Percentiles rank a stretch among this genome's conserved stretches.
phyloP scores from a whole-genome alignment of 1,284 basidiomycete species.

The Fomitiporia mediterranea region DNA sequence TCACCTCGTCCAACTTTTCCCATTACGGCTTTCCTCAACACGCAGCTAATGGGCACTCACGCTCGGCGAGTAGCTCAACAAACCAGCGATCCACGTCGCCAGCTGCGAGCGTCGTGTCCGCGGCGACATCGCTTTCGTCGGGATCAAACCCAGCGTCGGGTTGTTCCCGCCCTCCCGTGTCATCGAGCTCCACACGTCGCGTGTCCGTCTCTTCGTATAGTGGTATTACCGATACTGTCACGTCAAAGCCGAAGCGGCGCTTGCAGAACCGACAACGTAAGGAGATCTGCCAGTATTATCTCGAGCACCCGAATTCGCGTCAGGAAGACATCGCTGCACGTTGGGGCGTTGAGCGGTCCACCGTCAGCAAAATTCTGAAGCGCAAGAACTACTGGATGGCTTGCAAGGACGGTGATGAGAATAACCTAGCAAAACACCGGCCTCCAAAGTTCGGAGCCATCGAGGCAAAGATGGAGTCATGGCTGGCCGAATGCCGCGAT shows the following conservation, averaged over 20 bases:
- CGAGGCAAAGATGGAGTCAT: conserved; percentile 58
- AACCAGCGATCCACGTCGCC: conserved; percentile 58
- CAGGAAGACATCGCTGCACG: conserved; percentile 78
- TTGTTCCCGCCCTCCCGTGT: conserved; percentile 24
- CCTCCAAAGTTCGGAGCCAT: conserved; percentile 76
- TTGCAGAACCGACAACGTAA: conserved; percentile 72
- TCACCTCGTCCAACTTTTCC: conserved; percentile 23
- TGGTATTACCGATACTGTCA: conserved; percentile 24
- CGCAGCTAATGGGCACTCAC: conserved; percentile 30
- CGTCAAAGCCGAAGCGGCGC: conserved; percentile 60
- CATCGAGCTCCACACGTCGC: conserved; percentile 20
- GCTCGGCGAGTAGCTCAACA: conserved; percentile 41
- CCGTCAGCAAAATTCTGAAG: conserved; percentile 91
- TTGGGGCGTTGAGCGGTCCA: conserved; percentile 84
- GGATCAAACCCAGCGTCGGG: conserved; percentile 30
- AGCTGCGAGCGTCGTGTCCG: conserved; percentile 51
- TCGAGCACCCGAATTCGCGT: conserved; percentile 56
- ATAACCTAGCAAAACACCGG: conserved; percentile 63
- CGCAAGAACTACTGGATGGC: conserved; percentile 78
- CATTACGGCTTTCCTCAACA: conserved; percentile 24
- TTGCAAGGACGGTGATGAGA: conserved; percentile 52
- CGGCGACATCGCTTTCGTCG: conserved; percentile 47
- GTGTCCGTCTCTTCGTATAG: conserved; percentile 6
- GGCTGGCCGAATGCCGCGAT: conserved; percentile 52
- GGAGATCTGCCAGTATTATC: conserved; percentile 68